Percentiles rank a stretch among this genome's conserved stretches.
phyloP scores from a whole-genome alignment of 495 filamentous ascomycete species.

The Tricharina praecox region DNA sequence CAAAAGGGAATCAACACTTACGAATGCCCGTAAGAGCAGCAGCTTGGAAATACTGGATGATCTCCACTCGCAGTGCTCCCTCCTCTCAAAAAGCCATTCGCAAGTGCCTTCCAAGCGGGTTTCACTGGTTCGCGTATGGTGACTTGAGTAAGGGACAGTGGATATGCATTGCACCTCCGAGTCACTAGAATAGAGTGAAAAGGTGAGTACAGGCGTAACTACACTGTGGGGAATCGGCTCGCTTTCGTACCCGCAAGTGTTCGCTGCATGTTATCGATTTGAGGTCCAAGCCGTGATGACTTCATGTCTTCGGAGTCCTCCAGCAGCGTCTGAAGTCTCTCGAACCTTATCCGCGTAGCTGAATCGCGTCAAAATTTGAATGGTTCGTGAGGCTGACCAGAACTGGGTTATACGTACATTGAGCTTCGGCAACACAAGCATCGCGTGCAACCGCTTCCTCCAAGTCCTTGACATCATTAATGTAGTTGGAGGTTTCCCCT shows the following conservation, averaged over 20 bases:
- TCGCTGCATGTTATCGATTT: background rate
- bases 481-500: background rate
- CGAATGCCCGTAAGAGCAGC: slow-evolving; percentile 1
- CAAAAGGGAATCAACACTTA: background rate
- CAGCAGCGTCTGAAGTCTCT: background rate
- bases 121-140: background rate
- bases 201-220: background rate
- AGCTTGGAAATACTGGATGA: slow-evolving; percentile 8
- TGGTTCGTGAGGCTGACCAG: background rate
- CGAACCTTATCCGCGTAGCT: background rate
- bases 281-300: background rate
- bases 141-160: background rate
- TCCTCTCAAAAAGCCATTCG: slow-evolving; percentile 10
- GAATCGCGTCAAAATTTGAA: background rate
- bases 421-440: background rate
- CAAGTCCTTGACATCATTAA: background rate
- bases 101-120: slow-evolving; percentile 8
- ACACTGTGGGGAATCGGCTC: background rate
- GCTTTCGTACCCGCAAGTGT: background rate
- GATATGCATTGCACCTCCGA: background rate
- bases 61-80: slow-evolving; percentile 10
- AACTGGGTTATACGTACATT: background rate
- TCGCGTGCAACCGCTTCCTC: background rate
- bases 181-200: background rate
- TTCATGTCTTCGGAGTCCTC: background rate